These are phyloP conservation scores for Tetrapyrgos nigripes DNA, from an alignment of 1,284 basidiomycete genomes.

Conservation along the genomic window DNA sequence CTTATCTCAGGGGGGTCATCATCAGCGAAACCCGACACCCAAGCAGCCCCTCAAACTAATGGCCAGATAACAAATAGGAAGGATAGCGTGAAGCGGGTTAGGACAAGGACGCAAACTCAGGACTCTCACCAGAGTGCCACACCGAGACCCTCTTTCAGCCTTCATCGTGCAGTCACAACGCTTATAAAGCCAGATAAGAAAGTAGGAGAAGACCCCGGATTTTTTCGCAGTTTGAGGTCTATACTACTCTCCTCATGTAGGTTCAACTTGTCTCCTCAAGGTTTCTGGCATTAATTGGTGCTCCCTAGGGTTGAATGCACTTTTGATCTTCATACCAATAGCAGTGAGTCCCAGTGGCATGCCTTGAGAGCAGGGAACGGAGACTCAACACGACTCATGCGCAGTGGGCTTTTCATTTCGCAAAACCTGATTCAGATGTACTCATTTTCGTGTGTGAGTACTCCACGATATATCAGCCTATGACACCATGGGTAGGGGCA, in stretches of 20 bases:
- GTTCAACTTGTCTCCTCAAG: conserved; percentile 20
- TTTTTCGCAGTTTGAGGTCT: conserved; percentile 50
- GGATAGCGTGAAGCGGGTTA: too few relatives aligned
- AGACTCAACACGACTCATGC: conserved; percentile 4
- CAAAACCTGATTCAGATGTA: conserved; percentile 56
- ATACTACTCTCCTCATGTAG: conserved; percentile 62
- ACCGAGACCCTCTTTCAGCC: conserved; percentile 12
- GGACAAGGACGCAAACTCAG: too few relatives aligned
- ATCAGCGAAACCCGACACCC: background rate
- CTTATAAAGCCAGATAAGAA: conserved; percentile 38
- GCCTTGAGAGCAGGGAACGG: background rate
- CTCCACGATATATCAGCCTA: background rate
- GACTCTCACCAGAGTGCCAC: too few relatives aligned
- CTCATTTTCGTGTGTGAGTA: conserved; percentile 76
- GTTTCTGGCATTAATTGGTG: conserved; percentile 3
- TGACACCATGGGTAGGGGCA: background rate
- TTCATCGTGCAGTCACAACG: conserved; percentile 25
- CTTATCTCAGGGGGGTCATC: background rate
- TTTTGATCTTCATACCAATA: conserved; percentile 60
- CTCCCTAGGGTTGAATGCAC: conserved; percentile 64
- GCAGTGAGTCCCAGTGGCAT: conserved; percentile 54
- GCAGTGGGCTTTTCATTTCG: conserved; percentile 79
- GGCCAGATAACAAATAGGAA: too few relatives aligned
- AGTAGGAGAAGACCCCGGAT: conserved; percentile 49
- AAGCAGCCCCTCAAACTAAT: background rate